Conservation (phyloP, 306 rosid genomes). For the Cyclanthera cordifolia region DNA sequence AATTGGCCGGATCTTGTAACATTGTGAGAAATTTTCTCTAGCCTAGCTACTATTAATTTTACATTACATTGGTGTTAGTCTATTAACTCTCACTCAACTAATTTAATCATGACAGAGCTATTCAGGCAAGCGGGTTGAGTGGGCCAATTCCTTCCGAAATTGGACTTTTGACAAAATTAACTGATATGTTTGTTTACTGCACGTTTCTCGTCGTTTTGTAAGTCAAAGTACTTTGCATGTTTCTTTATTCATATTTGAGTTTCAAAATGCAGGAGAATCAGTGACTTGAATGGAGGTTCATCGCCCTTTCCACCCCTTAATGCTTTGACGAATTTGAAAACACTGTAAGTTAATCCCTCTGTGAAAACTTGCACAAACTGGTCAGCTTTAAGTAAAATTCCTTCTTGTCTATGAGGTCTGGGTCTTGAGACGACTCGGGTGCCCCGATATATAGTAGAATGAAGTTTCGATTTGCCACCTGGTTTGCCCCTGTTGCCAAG, state of each 20-base stretch:
- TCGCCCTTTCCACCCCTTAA: constrained; percentile 38
- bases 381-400: no score
- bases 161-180: constrained; percentile 25
- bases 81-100: not conserved
- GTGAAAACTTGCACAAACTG: not conserved
- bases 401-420: no score
- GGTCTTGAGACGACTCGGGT: no score
- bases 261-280: constrained; percentile 52
- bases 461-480: no score
- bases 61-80: not conserved
- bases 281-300: constrained; percentile 48
- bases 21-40: constrained; percentile 26
- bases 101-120: constrained; percentile 26
- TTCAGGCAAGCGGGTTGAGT: constrained; percentile 66
- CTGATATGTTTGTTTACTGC: constrained; percentile 43
- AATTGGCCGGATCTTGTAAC: constrained; percentile 38
- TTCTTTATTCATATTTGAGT: not conserved
- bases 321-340: constrained; percentile 21
- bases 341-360: constrained; percentile 33
- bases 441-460: no score
- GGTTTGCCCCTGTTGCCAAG: no score
- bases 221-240: not conserved
- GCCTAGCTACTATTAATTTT: not conserved
- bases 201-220: not conserved
- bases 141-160: constrained; percentile 66